Evolutionary conservation across 495 filamentous ascomycete genomes (phyloP), one percentile per base, ranked within the genome.

Genomic region (Tuber magnatum): DNA sequence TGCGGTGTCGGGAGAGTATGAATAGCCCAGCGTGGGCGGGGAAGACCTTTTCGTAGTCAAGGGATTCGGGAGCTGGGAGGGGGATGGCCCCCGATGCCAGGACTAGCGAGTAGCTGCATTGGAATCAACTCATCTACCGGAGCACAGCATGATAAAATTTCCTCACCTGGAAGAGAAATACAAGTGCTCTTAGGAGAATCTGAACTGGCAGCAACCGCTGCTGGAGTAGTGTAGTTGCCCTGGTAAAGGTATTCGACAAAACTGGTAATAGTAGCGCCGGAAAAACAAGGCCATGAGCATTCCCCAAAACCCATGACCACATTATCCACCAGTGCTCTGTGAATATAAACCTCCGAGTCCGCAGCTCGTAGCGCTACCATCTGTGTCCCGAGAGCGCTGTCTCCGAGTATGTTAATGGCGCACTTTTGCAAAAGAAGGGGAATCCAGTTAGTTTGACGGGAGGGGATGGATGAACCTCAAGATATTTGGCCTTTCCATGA

Each of bases 161-260:
- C 22, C 46, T 48, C 22, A 48, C 46, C 24, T 48, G 39, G 39
- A 7, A 7, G 39, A 40, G 39, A 40, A n/a, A 3, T n/a, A 7
- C 1, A 24, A 51, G 7, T 0, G 7, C 22, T 4, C 48, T 9
- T n/a, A n/a, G 8, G 9, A 3, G 48, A 7, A 51, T n/a, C 48
- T n/a, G 6, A n/a, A 9, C 8, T 0, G 48, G 48, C 3, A 12
- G 1, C 9, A 7, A 24, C 24, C 6, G 8, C 32, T 8, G 71
- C 32, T 3, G 76, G 76, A 41, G 24, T n/a, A 48, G 38, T 28
- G 28, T 76, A 77, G 22, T 72, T 28, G 4, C 42, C 76, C 5
- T 39, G 68, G 51, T 77, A 77, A 14, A 77, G 76, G 32, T 71
- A 77, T 40, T 72, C 69, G 20, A 75, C 35, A 14, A 77, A 69